Base-by-base conservation (phyloP, 2,329 filamentous ascomycete species). In the Dothistroma septosporum region DNA sequence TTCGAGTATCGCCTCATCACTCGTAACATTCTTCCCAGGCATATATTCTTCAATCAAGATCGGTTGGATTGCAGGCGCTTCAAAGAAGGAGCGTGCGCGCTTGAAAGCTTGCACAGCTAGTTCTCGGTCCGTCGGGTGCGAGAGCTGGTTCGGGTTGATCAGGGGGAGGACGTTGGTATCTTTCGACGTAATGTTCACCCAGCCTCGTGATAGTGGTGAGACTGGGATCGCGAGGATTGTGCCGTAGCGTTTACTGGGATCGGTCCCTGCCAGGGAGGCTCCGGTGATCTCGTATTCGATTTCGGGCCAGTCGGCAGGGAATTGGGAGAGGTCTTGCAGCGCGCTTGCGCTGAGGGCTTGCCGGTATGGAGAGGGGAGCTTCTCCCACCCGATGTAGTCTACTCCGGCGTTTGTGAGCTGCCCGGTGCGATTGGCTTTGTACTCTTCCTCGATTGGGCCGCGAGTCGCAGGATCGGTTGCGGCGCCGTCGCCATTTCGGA, bases 141-240 rank as follows among this genome's bases (percentile, higher is more conserved):
- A 72, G 1, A 77, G 66, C 72, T 73, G 76, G 52, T 69, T 69
- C 1, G 73, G 72, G 33, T 75, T 65, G 37, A 77, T 67, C 7
- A 68, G 48, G 0, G 76, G 76, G 0, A 63, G 59, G 46, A 52
- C 58, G 12, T 35, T 19, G 21, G 61, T 60, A 44, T 49, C 35
- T 3, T 32, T 48, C 8, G 50, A 56, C 4, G 53, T 60, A 33
- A 62, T 60, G 21, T 53, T 62, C 7, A 62, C 61, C 11, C 52
- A 55, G 19, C 61, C 61, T 11, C 57, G 53, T 9, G 57, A 60
- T 3, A 62, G 50, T 14, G 58, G 58, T 16, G 58, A 41, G 11
- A 60, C 54, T 9, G 58, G 57, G 28, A 59, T 52, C 9, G 52
- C 12, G 0, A 69, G 53, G 35, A 75, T 71, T 4, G 71, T 70